These are phyloP conservation scores for Malus asiatica DNA, from an alignment of 306 rosid genomes.

Conservation along the genomic window DNA sequence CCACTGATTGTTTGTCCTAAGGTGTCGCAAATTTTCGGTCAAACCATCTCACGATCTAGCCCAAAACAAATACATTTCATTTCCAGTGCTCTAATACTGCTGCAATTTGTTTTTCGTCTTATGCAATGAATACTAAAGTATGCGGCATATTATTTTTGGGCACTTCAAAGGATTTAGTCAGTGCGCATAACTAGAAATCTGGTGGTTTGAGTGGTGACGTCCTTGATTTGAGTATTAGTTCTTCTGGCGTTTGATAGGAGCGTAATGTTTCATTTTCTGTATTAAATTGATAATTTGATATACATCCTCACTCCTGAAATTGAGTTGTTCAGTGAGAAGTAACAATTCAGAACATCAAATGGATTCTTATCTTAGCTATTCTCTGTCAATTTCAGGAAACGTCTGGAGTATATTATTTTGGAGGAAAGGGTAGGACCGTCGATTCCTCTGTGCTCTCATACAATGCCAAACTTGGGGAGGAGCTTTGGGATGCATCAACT, in stretches of 20 bases:
- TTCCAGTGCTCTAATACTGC: neutral
- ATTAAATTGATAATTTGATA: neutral
- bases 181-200: neutral
- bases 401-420: conserved; percentile 70
- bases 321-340: neutral
- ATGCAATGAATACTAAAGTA: neutral
- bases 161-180: no score
- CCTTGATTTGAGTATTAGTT: neutral
- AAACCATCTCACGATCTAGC: no score
- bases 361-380: neutral
- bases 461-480: conserved; percentile 43
- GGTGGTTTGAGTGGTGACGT: neutral
- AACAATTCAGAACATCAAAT: neutral
- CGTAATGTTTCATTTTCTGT: neutral
- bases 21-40: neutral
- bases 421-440: conserved; percentile 61
- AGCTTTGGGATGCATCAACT: conserved; percentile 67
- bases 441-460: conserved; percentile 48
- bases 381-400: conserved; percentile 44
- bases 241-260: neutral
- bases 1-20: neutral
- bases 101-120: neutral
- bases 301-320: neutral
- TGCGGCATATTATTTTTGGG: neutral
- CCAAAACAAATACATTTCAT: neutral